These are phyloP conservation scores for Babesia caballi DNA, from an alignment of 169 alveolate genomes.

Conservation along the genomic window DNA sequence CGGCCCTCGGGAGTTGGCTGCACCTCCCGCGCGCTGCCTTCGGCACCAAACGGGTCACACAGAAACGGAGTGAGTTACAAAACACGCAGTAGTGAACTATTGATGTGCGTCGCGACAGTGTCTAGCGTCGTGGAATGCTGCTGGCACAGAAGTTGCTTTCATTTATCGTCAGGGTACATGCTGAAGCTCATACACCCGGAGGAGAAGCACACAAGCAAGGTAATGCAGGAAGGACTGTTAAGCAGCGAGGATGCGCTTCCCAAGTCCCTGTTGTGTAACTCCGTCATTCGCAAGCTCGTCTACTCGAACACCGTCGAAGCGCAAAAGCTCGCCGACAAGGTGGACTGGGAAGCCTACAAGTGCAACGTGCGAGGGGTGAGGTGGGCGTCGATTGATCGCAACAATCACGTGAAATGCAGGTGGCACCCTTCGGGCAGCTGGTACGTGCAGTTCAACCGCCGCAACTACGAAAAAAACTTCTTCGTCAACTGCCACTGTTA, in stretches of 20 bases:
- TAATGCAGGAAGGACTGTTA: slow-evolving; percentile 22
- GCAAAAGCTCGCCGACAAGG: slow-evolving; percentile 68
- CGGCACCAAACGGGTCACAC: slow-evolving; percentile 66
- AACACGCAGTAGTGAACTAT: not conserved
- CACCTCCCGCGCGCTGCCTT: slow-evolving; percentile 7
- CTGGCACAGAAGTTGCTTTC: not conserved
- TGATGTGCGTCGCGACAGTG: not conserved
- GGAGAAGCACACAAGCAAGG: slow-evolving; percentile 47
- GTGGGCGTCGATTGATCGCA: slow-evolving; percentile 7
- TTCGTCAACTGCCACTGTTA: slow-evolving; percentile 80
- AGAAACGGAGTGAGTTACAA: slow-evolving; percentile 46
- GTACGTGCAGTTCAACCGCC: slow-evolving; percentile 82
- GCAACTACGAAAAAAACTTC: slow-evolving; percentile 81
- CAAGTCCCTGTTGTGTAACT: slow-evolving; percentile 74
- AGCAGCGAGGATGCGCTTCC: slow-evolving; percentile 70
- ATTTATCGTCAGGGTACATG: slow-evolving; percentile 33
- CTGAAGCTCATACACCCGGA: slow-evolving; percentile 59
- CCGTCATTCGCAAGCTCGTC: slow-evolving; percentile 77
- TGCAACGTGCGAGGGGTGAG: slow-evolving; percentile 81
- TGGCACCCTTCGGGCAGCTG: slow-evolving; percentile 89
- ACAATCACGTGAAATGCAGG: slow-evolving; percentile 14
- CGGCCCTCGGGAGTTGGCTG: not conserved
- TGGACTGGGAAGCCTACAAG: slow-evolving; percentile 82
- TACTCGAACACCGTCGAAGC: slow-evolving; percentile 77
- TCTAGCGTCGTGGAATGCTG: not conserved